Evolutionary conservation across 441 rosid genomes (phyloP), one percentile per base, ranked within the genome.

Genomic region (Viola pubescens): DNA sequence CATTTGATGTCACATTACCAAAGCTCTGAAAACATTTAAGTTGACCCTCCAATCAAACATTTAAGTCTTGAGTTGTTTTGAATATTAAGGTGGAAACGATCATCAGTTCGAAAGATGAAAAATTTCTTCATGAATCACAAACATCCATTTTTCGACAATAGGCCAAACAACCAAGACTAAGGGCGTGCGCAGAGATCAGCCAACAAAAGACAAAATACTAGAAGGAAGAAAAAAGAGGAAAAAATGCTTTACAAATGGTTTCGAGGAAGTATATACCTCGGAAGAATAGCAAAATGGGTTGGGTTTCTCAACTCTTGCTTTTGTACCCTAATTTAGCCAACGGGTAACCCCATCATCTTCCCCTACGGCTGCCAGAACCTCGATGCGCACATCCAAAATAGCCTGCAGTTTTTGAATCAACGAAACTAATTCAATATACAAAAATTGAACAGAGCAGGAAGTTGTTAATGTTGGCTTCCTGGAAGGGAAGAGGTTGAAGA

Each of bases 301-400:
- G 42, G 42, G 16, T 60, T 52, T 53, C 57, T 37, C 26, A 46
- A 49, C 34, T 52, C 42, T 54, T 48, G 43, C 48, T 2, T 69
- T 48, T 60, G 63, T 64, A 68, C 56, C 42, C 75, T 77, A 90
- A 68, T 83, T 91, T 10, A 90, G 78, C 97, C 96, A 94, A 11
- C 98, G 95, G 45, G 89, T 82, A 54, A 94, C 75, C 38, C 98
- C 94, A 48, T 92, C 98, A 7, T 85, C 95, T 42, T 82, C 86
- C 26, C 91, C 91, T 1, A 79, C 79, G 0, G 82, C 77, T 39
- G 97, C 98, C 74, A 94, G 73, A 71, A 94, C 81, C 79, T 88
- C 98, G 63, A 90, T 57, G 43, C 79, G 76, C 9, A 88, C 92
- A 50, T 84, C 91, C 81, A 89, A 77, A 61, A 82, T 70, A 43